Percentiles rank a stretch among this genome's conserved stretches.
phyloP scores from a whole-genome alignment of 1,139 yeast genomes.

The Wickerhamomyces sp. region DNA sequence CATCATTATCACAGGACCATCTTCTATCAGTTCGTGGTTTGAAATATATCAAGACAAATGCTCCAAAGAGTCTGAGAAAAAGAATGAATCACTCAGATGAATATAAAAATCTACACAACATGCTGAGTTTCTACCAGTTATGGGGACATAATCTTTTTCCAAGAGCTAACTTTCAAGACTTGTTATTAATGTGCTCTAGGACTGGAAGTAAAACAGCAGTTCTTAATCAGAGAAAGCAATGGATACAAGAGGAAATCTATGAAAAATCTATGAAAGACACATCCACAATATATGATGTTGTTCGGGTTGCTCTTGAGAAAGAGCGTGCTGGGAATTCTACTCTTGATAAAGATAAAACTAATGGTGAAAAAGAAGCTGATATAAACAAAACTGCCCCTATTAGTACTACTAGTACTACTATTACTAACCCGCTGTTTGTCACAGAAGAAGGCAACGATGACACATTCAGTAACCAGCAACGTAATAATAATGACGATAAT shows the following conservation, averaged over 20 bases:
- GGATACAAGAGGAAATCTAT: constrained; percentile 14
- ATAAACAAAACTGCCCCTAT: too few relatives aligned
- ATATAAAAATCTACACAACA: constrained; percentile 39
- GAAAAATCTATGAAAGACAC: too few relatives aligned
- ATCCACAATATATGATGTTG: too few relatives aligned
- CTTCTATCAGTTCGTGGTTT: constrained; percentile 46
- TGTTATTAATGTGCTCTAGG: constrained; percentile 26
- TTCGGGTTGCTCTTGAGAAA: too few relatives aligned
- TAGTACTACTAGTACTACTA: too few relatives aligned
- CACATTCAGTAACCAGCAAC: constrained; percentile 2
- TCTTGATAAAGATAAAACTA: too few relatives aligned
- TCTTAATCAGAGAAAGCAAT: constrained; percentile 11
- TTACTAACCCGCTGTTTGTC: neutral
- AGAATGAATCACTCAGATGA: constrained; percentile 33
- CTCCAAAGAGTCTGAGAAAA: constrained; percentile 32
- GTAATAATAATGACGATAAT: neutral
- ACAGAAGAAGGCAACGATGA: constrained; percentile 6
- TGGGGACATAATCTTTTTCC: constrained; percentile 87
- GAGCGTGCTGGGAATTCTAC: too few relatives aligned
- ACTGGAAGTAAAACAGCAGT: constrained; percentile 12
- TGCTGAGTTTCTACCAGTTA: constrained; percentile 67
- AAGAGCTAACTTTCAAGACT: constrained; percentile 70
- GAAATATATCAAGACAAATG: constrained; percentile 40
- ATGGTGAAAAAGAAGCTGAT: too few relatives aligned
- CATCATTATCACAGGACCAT: constrained; percentile 45